Base-by-base conservation (phyloP, 495 filamentous ascomycete genomes). In the Annulohypoxylon stygium region DNA sequence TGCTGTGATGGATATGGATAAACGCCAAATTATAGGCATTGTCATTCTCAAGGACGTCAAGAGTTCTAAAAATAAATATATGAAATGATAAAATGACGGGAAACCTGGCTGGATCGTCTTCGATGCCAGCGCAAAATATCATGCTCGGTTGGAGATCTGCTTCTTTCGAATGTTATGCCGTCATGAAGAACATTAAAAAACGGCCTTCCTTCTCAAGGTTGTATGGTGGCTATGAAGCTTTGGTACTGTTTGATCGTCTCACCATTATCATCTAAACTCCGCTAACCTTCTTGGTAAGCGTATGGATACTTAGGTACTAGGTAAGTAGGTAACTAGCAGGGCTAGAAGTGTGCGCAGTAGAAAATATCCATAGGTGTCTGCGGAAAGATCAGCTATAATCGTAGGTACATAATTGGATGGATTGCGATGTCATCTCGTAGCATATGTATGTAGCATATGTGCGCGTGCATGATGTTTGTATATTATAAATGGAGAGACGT, bases 191-290 rank as follows among this genome's bases (percentile, higher is more conserved):
- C 30, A 30, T 6, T 30, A 30, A 30, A 30, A 63, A 25, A 51
- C 10, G 9, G 18, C 14, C 47, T 11, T 11, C 39, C 20, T 37
- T 65, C n/a, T 57, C 12, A 36, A 41, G 26, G 26, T n/a, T 45
- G 48, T 36, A 59, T 72, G 45, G 63, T 72, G 64, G 64, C 70
- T 72, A 59, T 72, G 64, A 67, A 53, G 58, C 57, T 43, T 58
- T 48, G 43, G 25, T 70, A n/a, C 41, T 59, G 70, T 72, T 67
- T 72, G 57, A 72, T 72, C 70, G 64, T 63, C 70, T 64, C 48
- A 57, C 47, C 33, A 30, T 26, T 30, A 50, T 41, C 16, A 54
- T 66, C n/a, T 18, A 25, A 43, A 59, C 54, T 57, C 47, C 45
- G 47, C 55, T 4, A 26, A 60, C 18, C 9, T 61, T 18, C 25